phyloP scores from a whole-genome alignment of 371 early-diverging fungal species.

The Haplosporangium sp. region DNA sequence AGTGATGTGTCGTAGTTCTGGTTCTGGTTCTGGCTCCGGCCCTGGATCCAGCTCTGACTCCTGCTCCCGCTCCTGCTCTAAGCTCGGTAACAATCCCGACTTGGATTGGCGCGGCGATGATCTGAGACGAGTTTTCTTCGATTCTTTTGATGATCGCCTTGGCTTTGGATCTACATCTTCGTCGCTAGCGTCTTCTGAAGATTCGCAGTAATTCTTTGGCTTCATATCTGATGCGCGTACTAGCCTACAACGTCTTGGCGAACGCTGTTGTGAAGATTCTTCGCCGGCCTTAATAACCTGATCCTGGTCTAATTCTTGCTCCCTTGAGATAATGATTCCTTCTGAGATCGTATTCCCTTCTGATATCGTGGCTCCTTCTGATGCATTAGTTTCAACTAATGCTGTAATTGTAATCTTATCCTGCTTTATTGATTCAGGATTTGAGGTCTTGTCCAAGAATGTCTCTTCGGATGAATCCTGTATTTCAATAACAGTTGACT shows the following conservation, averaged over 20 bases:
- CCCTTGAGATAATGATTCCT: neutral
- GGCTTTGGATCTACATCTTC: neutral
- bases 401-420: neutral
- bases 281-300: neutral
- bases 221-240: slow-evolving; percentile 19
- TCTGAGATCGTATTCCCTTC: neutral
- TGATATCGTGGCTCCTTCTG: neutral
- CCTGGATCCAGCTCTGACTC: slow-evolving; percentile 1
- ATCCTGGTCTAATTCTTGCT: neutral
- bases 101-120: neutral
- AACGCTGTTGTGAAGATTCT: too few relatives aligned
- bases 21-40: slow-evolving; percentile 9
- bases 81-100: neutral
- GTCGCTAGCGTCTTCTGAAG: neutral
- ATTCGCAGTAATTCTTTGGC: slow-evolving; percentile 8
- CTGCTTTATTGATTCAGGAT: neutral
- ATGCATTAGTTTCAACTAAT: too few relatives aligned
- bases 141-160: neutral
- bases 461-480: neutral
- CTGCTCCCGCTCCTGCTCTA: neutral
- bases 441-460: neutral
- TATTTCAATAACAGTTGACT: neutral
- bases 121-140: neutral
- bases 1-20: slow-evolving; percentile 7
- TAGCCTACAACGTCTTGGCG: slow-evolving; percentile 23